Evolutionary conservation across 169 alveolate species (phyloP).

Genomic region (Plasmodium billcollinsi): DNA sequence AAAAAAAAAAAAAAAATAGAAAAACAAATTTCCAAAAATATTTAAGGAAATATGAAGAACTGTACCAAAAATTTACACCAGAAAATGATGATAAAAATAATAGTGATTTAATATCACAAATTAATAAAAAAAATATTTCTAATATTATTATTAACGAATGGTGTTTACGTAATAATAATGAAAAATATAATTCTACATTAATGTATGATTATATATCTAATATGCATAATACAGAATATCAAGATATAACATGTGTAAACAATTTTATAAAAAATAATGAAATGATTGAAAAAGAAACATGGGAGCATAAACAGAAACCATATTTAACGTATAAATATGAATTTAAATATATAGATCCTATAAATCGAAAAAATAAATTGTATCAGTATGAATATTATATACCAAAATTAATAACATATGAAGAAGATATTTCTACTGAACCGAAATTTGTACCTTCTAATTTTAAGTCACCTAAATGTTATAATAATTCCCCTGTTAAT

Average conservation of each 20-base stretch:
- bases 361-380: neutral
- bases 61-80: constrained; percentile 60
- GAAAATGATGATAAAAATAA: constrained; percentile 13
- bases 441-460: constrained; percentile 55
- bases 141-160: constrained; percentile 36
- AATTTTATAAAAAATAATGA: constrained; percentile 73
- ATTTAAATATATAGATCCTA: constrained; percentile 45
- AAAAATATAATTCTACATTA: constrained; percentile 47
- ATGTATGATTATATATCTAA: constrained; percentile 65
- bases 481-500: constrained; percentile 62
- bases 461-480: constrained; percentile 56
- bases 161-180: constrained; percentile 36
- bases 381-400: constrained; percentile 53
- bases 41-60: constrained; percentile 68
- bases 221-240: constrained; percentile 66
- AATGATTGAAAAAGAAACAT: constrained; percentile 46
- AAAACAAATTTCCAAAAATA: constrained; percentile 19
- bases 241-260: constrained; percentile 40
- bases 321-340: constrained; percentile 66
- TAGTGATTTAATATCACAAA: constrained; percentile 15
- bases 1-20: constrained; percentile 1
- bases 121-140: neutral
- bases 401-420: constrained; percentile 70
- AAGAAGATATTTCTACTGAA: constrained; percentile 76
- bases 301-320: constrained; percentile 24